Base-by-base conservation (phyloP, 139 green algal genomes). In the Zygnema circumcarinatum region DNA sequence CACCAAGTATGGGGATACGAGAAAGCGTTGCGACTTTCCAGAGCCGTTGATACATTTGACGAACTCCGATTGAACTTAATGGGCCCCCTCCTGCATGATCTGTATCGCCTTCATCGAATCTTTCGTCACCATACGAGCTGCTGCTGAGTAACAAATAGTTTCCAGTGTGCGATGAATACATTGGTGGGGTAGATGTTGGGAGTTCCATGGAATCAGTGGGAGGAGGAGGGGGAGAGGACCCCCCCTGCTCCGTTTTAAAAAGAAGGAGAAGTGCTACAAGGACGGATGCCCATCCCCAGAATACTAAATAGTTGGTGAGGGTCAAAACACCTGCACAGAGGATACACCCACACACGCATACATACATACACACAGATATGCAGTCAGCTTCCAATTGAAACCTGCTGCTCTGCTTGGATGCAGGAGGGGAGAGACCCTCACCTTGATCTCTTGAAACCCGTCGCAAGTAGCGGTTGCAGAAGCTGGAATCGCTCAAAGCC, bases 231-330 rank as follows among this genome's bases (percentile, higher is more conserved):
- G 33, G 29, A 40, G 79, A 67, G 32, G n/a, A n/a, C n/a, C n/a
- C n/a, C n/a, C n/a, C n/a, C n/a, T 35, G 69, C 20, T 85, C 79
- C 7, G 2, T 7, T 85, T 85, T 85, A 2, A 78, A 85, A 31
- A 85, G 7, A 11, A 85, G 79, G 21, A 74, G 73, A 2, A 93
- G 22, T 0, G 96, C 98, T 42, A 95, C 89, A 0, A 90, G 40
- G 0, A 92, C 87, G 81, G 96, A 98, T 0, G 92, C 83, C 84
- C 83, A 94, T 74, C 96, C 96, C 96, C 96, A 98, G 78, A 96
- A 94, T 0, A 88, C 86, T 36, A 98, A 85, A 91, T 98, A 98
- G 1, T 80, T 89, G 0, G 67, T 76, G 42, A 98, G 88, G 1
- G 89, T 94, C 20, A 98, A 74, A 0, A 96, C 39, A 2, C 87